A percentile compares a stretch with the other conserved stretches of the same genome.
phyloP scores from a whole-genome alignment of 2,329 filamentous ascomycete genomes.

The Venturia pyrina region DNA sequence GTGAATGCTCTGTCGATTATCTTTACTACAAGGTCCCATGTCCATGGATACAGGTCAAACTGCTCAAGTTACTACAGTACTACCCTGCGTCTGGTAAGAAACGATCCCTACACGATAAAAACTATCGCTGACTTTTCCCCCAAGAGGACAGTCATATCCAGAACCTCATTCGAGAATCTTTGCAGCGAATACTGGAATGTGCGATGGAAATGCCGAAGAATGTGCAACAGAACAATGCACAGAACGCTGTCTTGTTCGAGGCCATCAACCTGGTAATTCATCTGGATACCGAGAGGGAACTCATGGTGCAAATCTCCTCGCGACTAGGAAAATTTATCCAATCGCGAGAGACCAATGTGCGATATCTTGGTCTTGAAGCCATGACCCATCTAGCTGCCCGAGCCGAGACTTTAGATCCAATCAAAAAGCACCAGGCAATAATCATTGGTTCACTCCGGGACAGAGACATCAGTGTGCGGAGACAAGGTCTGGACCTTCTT shows the following conservation, averaged over 20 bases:
- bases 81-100: constrained; percentile 78
- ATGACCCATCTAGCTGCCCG: constrained; percentile 97
- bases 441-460: constrained; percentile 92
- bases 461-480: constrained; percentile 89
- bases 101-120: constrained; percentile 14
- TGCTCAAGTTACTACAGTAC: constrained; percentile 85
- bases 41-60: constrained; percentile 95
- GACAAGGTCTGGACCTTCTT: constrained; percentile 88
- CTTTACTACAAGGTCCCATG: constrained; percentile 99
- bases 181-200: constrained; percentile 82
- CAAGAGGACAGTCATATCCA: constrained; percentile 85
- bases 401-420: constrained; percentile 87
- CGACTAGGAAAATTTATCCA: constrained; percentile 92
- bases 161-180: constrained; percentile 79
- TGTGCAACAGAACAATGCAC: constrained; percentile 97
- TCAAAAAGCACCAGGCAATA: constrained; percentile 95
- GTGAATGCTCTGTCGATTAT: constrained; percentile 82
- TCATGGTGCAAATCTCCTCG: constrained; percentile 93
- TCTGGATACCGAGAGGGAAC: constrained; percentile 81
- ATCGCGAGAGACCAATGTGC: constrained; percentile 92
- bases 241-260: constrained; percentile 95
- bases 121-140: constrained; percentile 18
- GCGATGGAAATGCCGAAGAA: constrained; percentile 95
- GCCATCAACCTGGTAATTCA: constrained; percentile 98
- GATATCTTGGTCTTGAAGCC: constrained; percentile 89